Percentiles rank a stretch among this genome's conserved stretches.
Evolutionary conservation across 192 early-diverging fungal genomes (phyloP).

Genomic region (Linderina pennispora): DNA sequence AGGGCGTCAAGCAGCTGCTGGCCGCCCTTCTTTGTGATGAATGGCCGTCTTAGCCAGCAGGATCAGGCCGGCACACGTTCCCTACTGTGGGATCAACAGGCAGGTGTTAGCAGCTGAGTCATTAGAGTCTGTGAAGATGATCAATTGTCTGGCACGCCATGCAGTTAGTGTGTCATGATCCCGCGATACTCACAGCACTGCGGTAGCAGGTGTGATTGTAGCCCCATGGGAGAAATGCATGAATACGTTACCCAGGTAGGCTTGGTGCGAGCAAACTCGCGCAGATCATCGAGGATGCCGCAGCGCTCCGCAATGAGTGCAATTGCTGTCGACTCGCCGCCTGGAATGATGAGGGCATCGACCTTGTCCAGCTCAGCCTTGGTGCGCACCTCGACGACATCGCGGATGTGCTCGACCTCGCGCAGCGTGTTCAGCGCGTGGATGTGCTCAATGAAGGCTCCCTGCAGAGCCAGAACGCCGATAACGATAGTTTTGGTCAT

Average conservation of each 20-base stretch:
- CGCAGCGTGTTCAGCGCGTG: slow-evolving; percentile 69
- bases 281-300: slow-evolving; percentile 71
- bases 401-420: slow-evolving; percentile 41
- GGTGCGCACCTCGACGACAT: slow-evolving; percentile 56
- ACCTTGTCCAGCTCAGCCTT: slow-evolving; percentile 61
- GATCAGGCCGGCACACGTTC: slow-evolving; percentile 96
- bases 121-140: too few species aligned
- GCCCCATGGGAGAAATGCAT: too few species aligned
- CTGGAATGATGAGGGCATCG: slow-evolving; percentile 91
- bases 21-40: slow-evolving; percentile 75
- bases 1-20: slow-evolving; percentile 82
- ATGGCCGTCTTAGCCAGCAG: slow-evolving; percentile 72
- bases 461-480: slow-evolving; percentile 78
- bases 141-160: too few species aligned
- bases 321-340: slow-evolving; percentile 93
- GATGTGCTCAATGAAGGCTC: slow-evolving; percentile 92
- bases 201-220: too few species aligned
- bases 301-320: slow-evolving; percentile 86
- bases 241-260: slow-evolving; percentile 75
- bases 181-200: too few species aligned
- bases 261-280: slow-evolving; percentile 67
- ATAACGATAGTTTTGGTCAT: slow-evolving; percentile 32
- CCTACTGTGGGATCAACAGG: too few species aligned
- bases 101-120: too few species aligned
- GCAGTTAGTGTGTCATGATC: too few species aligned